Percentiles rank a stretch among this genome's conserved stretches.
phyloP scores from a whole-genome alignment of 1,284 basidiomycete species.

The Apiotrichum sp. region DNA sequence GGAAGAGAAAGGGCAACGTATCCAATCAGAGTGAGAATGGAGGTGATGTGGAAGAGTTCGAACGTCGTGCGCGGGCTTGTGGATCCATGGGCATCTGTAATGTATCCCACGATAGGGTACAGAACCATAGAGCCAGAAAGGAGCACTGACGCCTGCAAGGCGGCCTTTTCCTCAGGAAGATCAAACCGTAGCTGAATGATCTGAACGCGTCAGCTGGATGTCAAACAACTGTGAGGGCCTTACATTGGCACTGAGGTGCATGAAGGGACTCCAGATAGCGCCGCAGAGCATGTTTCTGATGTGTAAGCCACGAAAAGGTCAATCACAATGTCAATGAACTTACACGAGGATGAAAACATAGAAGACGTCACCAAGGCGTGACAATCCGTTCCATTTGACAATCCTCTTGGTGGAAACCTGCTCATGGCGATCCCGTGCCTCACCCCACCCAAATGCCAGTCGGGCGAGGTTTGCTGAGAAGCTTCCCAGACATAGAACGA shows the following conservation, averaged over 20 bases:
- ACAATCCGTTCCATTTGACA: slow-evolving; percentile 24
- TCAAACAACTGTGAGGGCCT: neutral
- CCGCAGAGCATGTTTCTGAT: slow-evolving; percentile 61
- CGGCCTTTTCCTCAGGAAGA: slow-evolving; percentile 58
- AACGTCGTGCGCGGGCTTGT: slow-evolving; percentile 48
- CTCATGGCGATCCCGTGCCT: slow-evolving; percentile 56
- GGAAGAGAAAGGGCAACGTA: slow-evolving; percentile 64
- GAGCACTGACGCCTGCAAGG: slow-evolving; percentile 62
- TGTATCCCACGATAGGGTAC: slow-evolving; percentile 60
- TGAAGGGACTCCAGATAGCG: slow-evolving; percentile 70
- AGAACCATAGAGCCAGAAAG: slow-evolving; percentile 67
- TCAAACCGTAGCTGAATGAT: slow-evolving; percentile 60
- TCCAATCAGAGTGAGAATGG: slow-evolving; percentile 57
- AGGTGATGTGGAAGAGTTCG: slow-evolving; percentile 58
- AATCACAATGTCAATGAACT: slow-evolving; percentile 1
- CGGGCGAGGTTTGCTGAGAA: slow-evolving; percentile 64
- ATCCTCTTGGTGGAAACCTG: slow-evolving; percentile 26
- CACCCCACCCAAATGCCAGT: slow-evolving; percentile 59
- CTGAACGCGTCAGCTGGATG: neutral
- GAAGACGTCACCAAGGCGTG: slow-evolving; percentile 64
- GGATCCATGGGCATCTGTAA: slow-evolving; percentile 46
- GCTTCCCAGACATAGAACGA: slow-evolving; percentile 58
- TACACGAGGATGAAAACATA: slow-evolving; percentile 58
- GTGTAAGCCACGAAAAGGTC: neutral
- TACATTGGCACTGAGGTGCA: slow-evolving; percentile 69